Conservation (phyloP, 768 basidiomycete species). For the Mycena vitilis region DNA sequence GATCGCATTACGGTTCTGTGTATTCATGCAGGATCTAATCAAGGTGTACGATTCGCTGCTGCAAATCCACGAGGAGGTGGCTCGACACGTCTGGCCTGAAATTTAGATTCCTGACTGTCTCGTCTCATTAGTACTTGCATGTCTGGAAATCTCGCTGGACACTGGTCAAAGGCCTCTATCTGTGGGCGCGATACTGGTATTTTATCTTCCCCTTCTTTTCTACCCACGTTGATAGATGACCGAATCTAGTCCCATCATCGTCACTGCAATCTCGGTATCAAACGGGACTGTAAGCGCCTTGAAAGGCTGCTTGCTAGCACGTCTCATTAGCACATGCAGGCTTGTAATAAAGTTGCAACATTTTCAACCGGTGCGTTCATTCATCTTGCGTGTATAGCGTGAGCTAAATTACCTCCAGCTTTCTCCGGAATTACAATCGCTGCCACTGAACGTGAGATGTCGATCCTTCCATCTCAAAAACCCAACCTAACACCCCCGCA, state of each 20-base stretch:
- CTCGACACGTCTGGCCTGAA: background rate
- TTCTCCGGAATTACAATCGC: slow-evolving; percentile 10
- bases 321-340: background rate
- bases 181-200: slow-evolving; percentile 28
- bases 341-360: slow-evolving; percentile 8
- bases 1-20: background rate
- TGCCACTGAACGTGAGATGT: slow-evolving; percentile 14
- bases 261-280: background rate
- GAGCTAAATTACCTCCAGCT: background rate
- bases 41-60: slow-evolving; percentile 31
- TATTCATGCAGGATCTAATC: background rate
- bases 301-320: background rate
- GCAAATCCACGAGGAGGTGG: slow-evolving; percentile 27
- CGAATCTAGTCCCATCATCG: slow-evolving; percentile 5
- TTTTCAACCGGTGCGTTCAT: slow-evolving; percentile 11
- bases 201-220: too few relatives aligned
- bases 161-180: slow-evolving; percentile 27
- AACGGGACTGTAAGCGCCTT: background rate
- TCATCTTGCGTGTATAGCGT: background rate
- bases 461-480: too few relatives aligned
- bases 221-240: too few relatives aligned
- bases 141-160: slow-evolving; percentile 30
- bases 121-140: slow-evolving; percentile 14
- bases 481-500: background rate
- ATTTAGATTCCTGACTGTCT: background rate